These are phyloP conservation scores for Tothia fuscella DNA, from an alignment of 2,329 filamentous ascomycete species.

Conservation along the genomic window DNA sequence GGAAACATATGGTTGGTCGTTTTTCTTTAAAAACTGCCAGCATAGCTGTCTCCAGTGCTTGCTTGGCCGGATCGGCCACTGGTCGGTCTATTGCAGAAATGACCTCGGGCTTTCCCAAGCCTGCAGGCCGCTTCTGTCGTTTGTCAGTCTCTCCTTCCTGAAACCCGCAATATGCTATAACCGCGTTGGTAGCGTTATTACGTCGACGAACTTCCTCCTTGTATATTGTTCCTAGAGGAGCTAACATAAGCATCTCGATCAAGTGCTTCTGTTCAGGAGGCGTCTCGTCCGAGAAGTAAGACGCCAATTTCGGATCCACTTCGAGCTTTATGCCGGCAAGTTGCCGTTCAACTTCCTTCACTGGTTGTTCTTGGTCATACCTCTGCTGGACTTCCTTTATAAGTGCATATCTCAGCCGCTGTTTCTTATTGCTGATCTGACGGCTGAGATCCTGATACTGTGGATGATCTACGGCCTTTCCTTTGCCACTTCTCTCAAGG, in stretches of 20 bases:
- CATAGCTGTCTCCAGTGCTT: conserved; percentile 10
- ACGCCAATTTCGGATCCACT: background rate
- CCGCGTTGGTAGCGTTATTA: conserved; percentile 9
- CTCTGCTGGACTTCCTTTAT: conserved; percentile 6
- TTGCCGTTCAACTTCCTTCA: conserved; percentile 1
- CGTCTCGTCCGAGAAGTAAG: conserved; percentile 10
- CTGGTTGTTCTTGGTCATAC: conserved; percentile 4
- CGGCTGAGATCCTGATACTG: background rate
- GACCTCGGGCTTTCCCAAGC: background rate
- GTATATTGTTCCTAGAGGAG: conserved; percentile 3
- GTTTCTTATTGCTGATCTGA: conserved; percentile 6
- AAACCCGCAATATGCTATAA: conserved; percentile 10
- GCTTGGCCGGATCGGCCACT: background rate
- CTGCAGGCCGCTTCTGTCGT: conserved; percentile 2
- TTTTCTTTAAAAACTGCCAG: conserved; percentile 10
- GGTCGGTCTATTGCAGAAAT: background rate
- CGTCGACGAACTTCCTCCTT: conserved; percentile 10
- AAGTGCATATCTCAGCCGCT: conserved; percentile 3
- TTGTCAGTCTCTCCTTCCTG: conserved; percentile 9
- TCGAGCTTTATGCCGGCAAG: conserved; percentile 7
- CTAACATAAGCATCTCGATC: conserved; percentile 10
- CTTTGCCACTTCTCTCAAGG: conserved; percentile 1
- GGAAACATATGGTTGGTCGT: conserved; percentile 12
- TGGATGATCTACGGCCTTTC: background rate
- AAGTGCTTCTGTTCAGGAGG: conserved; percentile 5